These are phyloP conservation scores for Chlamydomonas schloesseri DNA, from an alignment of 139 green algal genomes.

Conservation along the genomic window DNA sequence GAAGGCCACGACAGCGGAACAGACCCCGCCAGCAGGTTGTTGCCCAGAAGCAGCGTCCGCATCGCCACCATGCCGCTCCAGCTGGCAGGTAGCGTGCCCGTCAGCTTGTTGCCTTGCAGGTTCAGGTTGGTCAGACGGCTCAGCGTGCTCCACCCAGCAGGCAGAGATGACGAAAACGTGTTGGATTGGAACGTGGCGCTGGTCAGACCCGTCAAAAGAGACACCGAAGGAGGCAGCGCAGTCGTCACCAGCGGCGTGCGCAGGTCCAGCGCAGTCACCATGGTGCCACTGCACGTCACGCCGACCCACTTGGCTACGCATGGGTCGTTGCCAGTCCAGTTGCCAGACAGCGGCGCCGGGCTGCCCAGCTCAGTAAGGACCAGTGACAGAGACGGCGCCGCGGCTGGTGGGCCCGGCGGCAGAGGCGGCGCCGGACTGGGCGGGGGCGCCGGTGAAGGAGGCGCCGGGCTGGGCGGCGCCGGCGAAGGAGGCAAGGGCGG, in stretches of 20 bases:
- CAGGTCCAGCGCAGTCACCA: neutral
- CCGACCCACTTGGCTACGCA: neutral
- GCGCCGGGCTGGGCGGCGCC: neutral
- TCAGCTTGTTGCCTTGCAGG: neutral
- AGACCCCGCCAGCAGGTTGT: constrained; percentile 1
- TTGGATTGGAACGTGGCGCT: neutral
- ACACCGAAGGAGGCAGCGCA: neutral
- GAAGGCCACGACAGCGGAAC: neutral
- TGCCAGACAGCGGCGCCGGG: neutral
- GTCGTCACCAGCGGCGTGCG: neutral
- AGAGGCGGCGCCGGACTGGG: neutral
- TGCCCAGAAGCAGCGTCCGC: neutral
- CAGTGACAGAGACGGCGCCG: neutral
- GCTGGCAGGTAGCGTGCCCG: neutral
- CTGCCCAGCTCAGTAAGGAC: neutral
- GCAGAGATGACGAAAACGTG: neutral
- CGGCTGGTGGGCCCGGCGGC: neutral
- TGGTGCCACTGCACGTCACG: neutral
- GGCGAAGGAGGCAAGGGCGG: neutral
- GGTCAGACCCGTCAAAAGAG: neutral
- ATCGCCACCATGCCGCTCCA: constrained; percentile 2
- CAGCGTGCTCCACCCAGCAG: neutral
- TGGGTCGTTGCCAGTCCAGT: neutral
- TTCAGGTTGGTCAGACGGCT: neutral
- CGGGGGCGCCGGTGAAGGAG: neutral